Evolutionary conservation across 2,329 filamentous ascomycete genomes (phyloP).

Genomic region (Fusarium illudens): DNA sequence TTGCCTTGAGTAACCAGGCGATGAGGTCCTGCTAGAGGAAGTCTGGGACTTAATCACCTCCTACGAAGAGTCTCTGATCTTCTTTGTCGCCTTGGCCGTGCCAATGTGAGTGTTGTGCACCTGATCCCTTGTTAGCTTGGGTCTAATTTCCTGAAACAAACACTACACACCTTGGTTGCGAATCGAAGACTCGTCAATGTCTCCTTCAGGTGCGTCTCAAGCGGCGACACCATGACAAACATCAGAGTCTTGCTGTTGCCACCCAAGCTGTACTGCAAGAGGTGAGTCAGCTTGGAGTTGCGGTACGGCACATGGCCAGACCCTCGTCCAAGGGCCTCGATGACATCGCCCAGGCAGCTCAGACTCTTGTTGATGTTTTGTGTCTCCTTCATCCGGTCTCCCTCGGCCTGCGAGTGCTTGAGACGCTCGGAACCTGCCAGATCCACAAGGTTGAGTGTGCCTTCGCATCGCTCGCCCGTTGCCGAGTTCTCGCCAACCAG

Average conservation of each 20-base stretch:
- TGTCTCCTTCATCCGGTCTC: slow-evolving; percentile 89
- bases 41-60: not conserved
- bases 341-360: slow-evolving; percentile 92
- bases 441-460: slow-evolving; percentile 94
- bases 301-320: slow-evolving; percentile 90
- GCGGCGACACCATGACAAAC: slow-evolving; percentile 97
- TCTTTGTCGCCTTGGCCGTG: slow-evolving; percentile 80
- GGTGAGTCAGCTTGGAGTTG: slow-evolving; percentile 95
- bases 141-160: not conserved
- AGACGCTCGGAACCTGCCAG: slow-evolving; percentile 91
- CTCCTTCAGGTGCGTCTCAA: slow-evolving; percentile 90
- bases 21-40: slow-evolving; percentile 8
- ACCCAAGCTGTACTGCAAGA: slow-evolving; percentile 92
- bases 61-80: slow-evolving; percentile 55
- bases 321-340: slow-evolving; percentile 87
- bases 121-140: slow-evolving; percentile 48
- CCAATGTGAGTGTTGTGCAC: slow-evolving; percentile 93
- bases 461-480: slow-evolving; percentile 86
- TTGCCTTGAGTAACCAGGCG: slow-evolving; percentile 1
- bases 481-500: slow-evolving; percentile 73
- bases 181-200: slow-evolving; percentile 95
- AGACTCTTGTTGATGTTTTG: slow-evolving; percentile 97
- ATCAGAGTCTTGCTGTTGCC: slow-evolving; percentile 98
- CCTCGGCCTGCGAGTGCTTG: slow-evolving; percentile 85
- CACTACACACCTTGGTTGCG: slow-evolving; percentile 79